These are phyloP conservation scores for Diaporthe vexans DNA, from an alignment of 2,329 filamentous ascomycete species.

Conservation along the genomic window DNA sequence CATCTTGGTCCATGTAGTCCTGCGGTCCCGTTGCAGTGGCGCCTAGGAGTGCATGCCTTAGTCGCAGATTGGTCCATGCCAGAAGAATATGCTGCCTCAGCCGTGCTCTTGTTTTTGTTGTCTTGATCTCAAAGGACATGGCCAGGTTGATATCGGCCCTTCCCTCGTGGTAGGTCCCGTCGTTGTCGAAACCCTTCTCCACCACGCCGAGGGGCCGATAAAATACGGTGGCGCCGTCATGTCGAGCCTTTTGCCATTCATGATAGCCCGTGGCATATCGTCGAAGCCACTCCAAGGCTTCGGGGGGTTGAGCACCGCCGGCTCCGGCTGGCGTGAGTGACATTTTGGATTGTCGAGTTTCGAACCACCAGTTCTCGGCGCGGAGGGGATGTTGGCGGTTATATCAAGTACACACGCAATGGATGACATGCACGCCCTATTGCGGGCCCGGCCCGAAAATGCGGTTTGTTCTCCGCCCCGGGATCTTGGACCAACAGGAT, in stretches of 20 bases:
- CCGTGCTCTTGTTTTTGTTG: slow-evolving; percentile 38
- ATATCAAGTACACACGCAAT: too few relatives aligned
- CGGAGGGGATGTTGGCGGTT: too few relatives aligned
- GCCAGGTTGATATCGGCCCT: slow-evolving; percentile 45
- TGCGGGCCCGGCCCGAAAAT: not conserved
- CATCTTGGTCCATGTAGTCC: slow-evolving; percentile 39
- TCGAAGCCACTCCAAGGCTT: slow-evolving; percentile 27
- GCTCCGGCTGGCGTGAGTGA: not conserved
- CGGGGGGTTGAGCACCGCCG: not conserved
- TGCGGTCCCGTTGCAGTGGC: slow-evolving; percentile 39
- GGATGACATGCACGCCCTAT: not conserved
- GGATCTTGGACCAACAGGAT: not conserved
- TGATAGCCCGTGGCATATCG: slow-evolving; percentile 37
- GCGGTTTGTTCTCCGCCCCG: not conserved
- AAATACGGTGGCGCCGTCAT: slow-evolving; percentile 9
- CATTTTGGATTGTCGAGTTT: not conserved
- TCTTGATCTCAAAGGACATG: slow-evolving; percentile 41
- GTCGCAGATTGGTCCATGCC: slow-evolving; percentile 44
- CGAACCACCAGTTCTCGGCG: not conserved
- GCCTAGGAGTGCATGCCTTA: slow-evolving; percentile 43
- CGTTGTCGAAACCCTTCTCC: slow-evolving; percentile 46
- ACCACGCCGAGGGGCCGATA: slow-evolving; percentile 41
- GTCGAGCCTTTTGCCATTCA: slow-evolving; percentile 30
- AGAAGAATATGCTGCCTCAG: slow-evolving; percentile 44
- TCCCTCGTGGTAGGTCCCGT: slow-evolving; percentile 45